A percentile compares a stretch with the other conserved stretches of the same genome.
These are phyloP conservation scores for Candida gorgasii DNA, from an alignment of 805 yeast genomes.

Conservation along the genomic window DNA sequence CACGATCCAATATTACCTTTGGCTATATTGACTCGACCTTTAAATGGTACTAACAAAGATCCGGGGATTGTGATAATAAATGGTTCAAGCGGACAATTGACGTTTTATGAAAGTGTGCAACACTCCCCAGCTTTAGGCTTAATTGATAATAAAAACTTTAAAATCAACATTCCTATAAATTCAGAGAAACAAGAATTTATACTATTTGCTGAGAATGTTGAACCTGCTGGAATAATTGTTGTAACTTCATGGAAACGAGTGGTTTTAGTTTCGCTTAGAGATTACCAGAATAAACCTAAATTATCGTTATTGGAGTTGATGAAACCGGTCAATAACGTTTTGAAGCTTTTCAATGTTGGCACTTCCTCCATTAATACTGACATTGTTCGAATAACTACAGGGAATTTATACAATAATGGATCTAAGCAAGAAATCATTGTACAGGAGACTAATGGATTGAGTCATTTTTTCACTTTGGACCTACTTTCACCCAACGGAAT, in stretches of 20 bases:
- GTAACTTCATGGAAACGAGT: conserved; percentile 73
- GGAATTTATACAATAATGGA: conserved; percentile 52
- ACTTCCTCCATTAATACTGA: conserved; percentile 33
- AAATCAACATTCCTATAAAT: conserved; percentile 40
- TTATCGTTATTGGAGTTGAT: conserved; percentile 37
- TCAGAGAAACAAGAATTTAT: conserved; percentile 51
- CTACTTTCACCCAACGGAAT: conserved; percentile 29
- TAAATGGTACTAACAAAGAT: conserved; percentile 47
- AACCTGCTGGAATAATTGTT: conserved; percentile 72
- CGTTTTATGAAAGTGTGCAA: conserved; percentile 74
- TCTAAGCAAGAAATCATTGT: conserved; percentile 40
- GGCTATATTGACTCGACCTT: conserved; percentile 59
- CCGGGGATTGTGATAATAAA: conserved; percentile 76
- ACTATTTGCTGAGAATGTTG: conserved; percentile 57
- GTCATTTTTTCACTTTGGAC: conserved; percentile 31
- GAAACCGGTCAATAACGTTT: conserved; percentile 17
- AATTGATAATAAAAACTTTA: conserved; percentile 45
- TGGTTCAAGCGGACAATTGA: conserved; percentile 55
- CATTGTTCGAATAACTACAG: conserved; percentile 60
- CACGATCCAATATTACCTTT: conserved; percentile 38
- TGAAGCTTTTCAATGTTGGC: conserved; percentile 11
- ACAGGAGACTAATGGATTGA: conserved; percentile 47
- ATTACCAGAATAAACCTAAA: conserved; percentile 63
- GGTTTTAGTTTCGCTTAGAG: conserved; percentile 61
- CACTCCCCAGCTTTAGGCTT: conserved; percentile 67